Conservation (phyloP, 345 rosid species). For the Lepidium aucheri region DNA sequence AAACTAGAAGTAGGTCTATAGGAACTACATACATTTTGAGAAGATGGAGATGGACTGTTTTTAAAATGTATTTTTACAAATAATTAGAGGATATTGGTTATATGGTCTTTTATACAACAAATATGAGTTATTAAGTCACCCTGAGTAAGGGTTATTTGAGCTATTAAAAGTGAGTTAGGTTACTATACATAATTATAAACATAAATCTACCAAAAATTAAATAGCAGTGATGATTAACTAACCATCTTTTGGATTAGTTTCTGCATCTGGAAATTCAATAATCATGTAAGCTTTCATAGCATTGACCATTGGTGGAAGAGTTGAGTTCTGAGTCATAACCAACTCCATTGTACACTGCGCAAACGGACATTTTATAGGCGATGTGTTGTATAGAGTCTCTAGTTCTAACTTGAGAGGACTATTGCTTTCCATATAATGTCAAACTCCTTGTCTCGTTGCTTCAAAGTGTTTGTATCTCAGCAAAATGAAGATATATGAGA, state of each 20-base stretch:
- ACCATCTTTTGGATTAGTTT: slow-evolving; percentile 18
- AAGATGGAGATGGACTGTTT: too few relatives aligned
- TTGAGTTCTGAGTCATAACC: not conserved
- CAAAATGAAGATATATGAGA: slow-evolving; percentile 29
- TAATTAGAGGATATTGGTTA: too few relatives aligned
- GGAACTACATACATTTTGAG: too few relatives aligned
- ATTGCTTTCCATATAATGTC: slow-evolving; percentile 8
- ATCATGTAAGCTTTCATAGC: slow-evolving; percentile 9
- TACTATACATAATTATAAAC: too few relatives aligned
- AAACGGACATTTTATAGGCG: not conserved
- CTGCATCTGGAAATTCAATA: slow-evolving; percentile 4
- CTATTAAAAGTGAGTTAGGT: too few relatives aligned
- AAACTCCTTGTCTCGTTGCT: slow-evolving; percentile 10
- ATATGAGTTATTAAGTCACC: too few relatives aligned
- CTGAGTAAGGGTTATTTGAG: too few relatives aligned
- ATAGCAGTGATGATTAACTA: not conserved
- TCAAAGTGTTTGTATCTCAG: slow-evolving; percentile 14
- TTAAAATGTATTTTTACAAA: too few relatives aligned
- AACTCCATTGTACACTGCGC: not conserved
- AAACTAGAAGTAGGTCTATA: too few relatives aligned
- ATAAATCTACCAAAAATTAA: too few relatives aligned
- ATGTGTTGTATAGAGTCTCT: slow-evolving; percentile 4
- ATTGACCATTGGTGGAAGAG: slow-evolving; percentile 17
- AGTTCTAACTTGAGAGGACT: not conserved
- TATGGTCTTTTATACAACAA: too few relatives aligned